Percentiles rank a stretch among this genome's conserved stretches.
Evolutionary conservation across 2,329 filamentous ascomycete genomes (phyloP).

Genomic region (Xylaria hypoxylon): DNA sequence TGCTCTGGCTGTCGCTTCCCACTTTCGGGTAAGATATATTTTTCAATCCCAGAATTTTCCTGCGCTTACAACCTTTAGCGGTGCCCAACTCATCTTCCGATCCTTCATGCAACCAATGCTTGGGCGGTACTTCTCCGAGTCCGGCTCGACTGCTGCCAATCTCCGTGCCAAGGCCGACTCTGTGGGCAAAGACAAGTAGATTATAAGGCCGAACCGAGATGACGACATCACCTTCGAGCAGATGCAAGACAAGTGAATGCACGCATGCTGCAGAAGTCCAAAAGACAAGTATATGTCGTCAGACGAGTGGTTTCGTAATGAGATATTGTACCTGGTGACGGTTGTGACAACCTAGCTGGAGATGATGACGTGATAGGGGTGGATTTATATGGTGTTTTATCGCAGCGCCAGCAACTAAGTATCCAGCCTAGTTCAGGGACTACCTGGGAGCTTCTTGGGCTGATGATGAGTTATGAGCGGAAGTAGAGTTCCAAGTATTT

Average conservation of each 20-base stretch:
- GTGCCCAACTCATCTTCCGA: constrained; percentile 95
- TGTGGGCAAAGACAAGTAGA: constrained; percentile 76
- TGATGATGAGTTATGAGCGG: constrained; percentile 24
- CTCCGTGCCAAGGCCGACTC: constrained; percentile 89
- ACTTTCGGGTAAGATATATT: constrained; percentile 80
- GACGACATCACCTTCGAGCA: constrained; percentile 38
- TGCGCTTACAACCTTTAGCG: constrained; percentile 65
- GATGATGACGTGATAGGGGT: constrained; percentile 28
- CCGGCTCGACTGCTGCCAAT: constrained; percentile 82
- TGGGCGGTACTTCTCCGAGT: constrained; percentile 84
- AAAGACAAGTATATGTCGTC: constrained; percentile 35
- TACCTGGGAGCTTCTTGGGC: constrained; percentile 11
- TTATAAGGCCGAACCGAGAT: constrained; percentile 24
- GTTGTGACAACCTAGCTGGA: constrained; percentile 9
- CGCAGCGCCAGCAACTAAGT: constrained; percentile 10
- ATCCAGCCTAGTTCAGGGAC: constrained; percentile 11
- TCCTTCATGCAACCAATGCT: constrained; percentile 93
- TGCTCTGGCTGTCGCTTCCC: constrained; percentile 97
- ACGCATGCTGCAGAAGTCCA: constrained; percentile 40
- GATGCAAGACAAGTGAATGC: constrained; percentile 38
- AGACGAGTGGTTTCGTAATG: constrained; percentile 22
- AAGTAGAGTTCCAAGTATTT: constrained; percentile 7
- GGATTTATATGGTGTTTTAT: constrained; percentile 17
- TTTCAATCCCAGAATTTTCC: constrained; percentile 23
- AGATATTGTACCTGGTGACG: constrained; percentile 25